Evolutionary conservation across 163 green algal genomes (phyloP), one percentile per base, ranked within the genome.

Genomic region (Chlorella variabilis): DNA sequence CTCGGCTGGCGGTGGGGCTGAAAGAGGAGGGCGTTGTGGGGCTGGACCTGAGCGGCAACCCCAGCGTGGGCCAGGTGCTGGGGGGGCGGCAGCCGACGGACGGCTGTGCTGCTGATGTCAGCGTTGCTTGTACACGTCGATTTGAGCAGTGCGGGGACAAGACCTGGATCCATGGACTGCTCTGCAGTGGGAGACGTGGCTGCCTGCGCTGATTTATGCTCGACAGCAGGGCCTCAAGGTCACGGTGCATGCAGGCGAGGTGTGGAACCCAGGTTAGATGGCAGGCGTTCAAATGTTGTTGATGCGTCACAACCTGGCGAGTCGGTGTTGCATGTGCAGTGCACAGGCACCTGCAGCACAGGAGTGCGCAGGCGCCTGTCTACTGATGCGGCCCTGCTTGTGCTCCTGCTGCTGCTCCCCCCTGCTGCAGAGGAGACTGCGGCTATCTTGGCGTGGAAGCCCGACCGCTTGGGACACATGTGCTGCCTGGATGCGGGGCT

Each of bases 21-120:
- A 6, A 23, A 25, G 13, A 42, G 8, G 45, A 77, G 7, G 85
- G 81, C 1, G 87, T 96, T 33, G 89, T 91, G 4, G 93, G 94
- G 5, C 81, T 98, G 15, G 94, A 98, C 85, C 85, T 98, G 23
- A 95, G 88, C 18, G 94, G 94, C 33, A 93, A 97, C 84, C 94
- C 94, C 2, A 85, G 68, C 15, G 58, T 94, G 4, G 92, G 91
- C 18, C 9, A 80, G 56, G 73, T 59, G 56, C n/a, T n/a, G n/a
- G n/a, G n/a, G n/a, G n/a, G n/a, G n/a, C n/a, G n/a, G n/a, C n/a
- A n/a, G n/a, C n/a, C n/a, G n/a, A n/a, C n/a, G n/a, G n/a, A n/a
- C n/a, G n/a, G n/a, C n/a, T n/a, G n/a, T n/a, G n/a, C n/a, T n/a
- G n/a, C n/a, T n/a, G 45, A 15, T 54, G 45, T 54, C 11, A 54